phyloP scores from a whole-genome alignment of 2,329 filamentous ascomycete genomes.

The Pseudomassariella vexata region DNA sequence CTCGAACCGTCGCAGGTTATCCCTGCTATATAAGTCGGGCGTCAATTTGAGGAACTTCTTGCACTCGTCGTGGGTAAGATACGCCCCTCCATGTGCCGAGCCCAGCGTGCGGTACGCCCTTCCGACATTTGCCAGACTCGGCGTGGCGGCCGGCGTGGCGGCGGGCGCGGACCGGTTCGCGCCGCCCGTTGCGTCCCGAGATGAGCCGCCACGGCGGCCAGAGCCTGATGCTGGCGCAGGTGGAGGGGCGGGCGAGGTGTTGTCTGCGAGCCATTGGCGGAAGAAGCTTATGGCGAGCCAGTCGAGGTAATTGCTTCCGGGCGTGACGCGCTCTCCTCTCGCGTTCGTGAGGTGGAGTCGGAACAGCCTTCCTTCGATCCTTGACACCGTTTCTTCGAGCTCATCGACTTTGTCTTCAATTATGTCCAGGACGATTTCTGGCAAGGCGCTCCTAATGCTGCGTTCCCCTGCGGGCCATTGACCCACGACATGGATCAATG shows the following conservation, averaged over 20 bases:
- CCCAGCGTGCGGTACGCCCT: slow-evolving; percentile 76
- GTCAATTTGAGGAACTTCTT: slow-evolving; percentile 84
- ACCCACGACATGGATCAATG: slow-evolving; percentile 87
- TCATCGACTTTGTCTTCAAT: slow-evolving; percentile 96
- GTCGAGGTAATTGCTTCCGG: slow-evolving; percentile 74
- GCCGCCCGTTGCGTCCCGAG: slow-evolving; percentile 19
- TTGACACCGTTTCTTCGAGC: slow-evolving; percentile 73
- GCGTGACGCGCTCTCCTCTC: slow-evolving; percentile 76
- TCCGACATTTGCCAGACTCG: slow-evolving; percentile 56
- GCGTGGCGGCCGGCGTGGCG: slow-evolving; percentile 27
- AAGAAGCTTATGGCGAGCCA: slow-evolving; percentile 87
- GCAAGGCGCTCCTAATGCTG: slow-evolving; percentile 68
- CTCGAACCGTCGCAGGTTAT: slow-evolving; percentile 83
- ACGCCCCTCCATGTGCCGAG: slow-evolving; percentile 51
- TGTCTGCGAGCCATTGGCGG: slow-evolving; percentile 88
- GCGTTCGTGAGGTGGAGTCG: slow-evolving; percentile 72
- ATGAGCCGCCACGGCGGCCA: slow-evolving; percentile 9
- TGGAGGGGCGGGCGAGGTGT: slow-evolving; percentile 61
- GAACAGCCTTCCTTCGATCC: slow-evolving; percentile 77
- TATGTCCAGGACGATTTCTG: slow-evolving; percentile 73
- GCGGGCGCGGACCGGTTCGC: slow-evolving; percentile 25
- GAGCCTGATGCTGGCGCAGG: slow-evolving; percentile 11
- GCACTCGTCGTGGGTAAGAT: slow-evolving; percentile 79
- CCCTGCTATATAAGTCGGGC: slow-evolving; percentile 76
- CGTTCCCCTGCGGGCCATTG: slow-evolving; percentile 83